These are phyloP conservation scores for Diplosphaera chodatii DNA, from an alignment of 139 green algal species.

Conservation along the genomic window DNA sequence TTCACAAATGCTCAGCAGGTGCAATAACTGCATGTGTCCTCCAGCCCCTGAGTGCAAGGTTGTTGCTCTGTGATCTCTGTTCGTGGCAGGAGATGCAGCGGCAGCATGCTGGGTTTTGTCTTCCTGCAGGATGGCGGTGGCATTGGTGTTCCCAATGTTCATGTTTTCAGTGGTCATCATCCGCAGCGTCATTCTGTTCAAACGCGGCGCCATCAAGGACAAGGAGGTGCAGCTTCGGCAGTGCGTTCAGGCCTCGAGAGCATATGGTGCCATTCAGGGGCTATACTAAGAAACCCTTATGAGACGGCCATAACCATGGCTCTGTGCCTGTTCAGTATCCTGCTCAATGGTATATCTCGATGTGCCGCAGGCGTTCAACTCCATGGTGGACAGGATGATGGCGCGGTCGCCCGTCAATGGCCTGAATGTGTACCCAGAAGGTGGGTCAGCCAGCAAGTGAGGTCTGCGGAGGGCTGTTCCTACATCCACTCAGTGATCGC, in stretches of 20 bases:
- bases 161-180: constrained; percentile 55
- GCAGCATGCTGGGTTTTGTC: no score
- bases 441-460: constrained; percentile 7
- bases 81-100: no score
- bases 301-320: no score
- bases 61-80: no score
- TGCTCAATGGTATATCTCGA: no score
- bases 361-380: constrained; percentile 44
- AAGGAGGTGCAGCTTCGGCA: constrained; percentile 63
- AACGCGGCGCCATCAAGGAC: constrained; percentile 54
- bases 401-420: constrained; percentile 34
- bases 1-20: constrained; percentile 69
- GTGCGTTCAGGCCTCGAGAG: no score
- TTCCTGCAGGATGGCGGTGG: constrained; percentile 71
- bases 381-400: constrained; percentile 50
- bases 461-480: no score
- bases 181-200: constrained; percentile 72
- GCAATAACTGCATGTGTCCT: not conserved
- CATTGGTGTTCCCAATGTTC: constrained; percentile 78
- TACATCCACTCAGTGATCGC: no score
- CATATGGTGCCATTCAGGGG: no score
- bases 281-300: no score
- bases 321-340: no score
- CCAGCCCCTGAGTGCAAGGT: no score
- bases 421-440: constrained; percentile 70